phyloP scores from a whole-genome alignment of 2,329 filamentous ascomycete genomes.

The Teratosphaeria pseudoeucalypti region DNA sequence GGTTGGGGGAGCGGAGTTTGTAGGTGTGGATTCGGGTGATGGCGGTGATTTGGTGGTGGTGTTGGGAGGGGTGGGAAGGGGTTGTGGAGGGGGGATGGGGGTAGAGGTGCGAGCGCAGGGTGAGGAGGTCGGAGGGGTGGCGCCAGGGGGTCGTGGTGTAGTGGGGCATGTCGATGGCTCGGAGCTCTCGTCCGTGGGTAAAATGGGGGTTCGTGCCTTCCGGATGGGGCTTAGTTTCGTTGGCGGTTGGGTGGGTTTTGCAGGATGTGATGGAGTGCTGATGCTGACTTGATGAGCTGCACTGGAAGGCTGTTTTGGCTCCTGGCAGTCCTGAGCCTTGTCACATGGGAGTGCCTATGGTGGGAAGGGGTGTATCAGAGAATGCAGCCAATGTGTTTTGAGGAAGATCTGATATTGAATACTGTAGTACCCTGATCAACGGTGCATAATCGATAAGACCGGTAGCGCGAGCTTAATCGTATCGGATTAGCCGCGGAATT shows the following conservation, averaged over 20 bases:
- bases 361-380: too few relatives aligned
- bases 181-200: too few relatives aligned
- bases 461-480: background rate
- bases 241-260: background rate
- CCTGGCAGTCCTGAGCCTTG: too few relatives aligned
- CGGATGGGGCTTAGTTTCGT: background rate
- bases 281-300: too few relatives aligned
- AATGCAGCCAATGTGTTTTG: too few relatives aligned
- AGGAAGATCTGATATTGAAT: background rate
- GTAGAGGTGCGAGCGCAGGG: constrained; percentile 57
- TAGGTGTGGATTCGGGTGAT: constrained; percentile 37
- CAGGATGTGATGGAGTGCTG: too few relatives aligned
- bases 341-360: too few relatives aligned
- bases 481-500: background rate
- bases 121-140: constrained; percentile 52
- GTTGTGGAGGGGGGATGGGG: constrained; percentile 20
- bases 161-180: constrained; percentile 51
- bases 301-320: background rate
- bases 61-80: constrained; percentile 10
- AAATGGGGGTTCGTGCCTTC: too few relatives aligned
- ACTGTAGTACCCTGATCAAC: background rate
- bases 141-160: constrained; percentile 69
- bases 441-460: background rate
- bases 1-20: constrained; percentile 58
- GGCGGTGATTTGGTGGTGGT: constrained; percentile 22